Percentiles rank a stretch among this genome's conserved stretches.
Evolutionary conservation across 306 rosid genomes (phyloP).

Genomic region (Senna siamea): DNA sequence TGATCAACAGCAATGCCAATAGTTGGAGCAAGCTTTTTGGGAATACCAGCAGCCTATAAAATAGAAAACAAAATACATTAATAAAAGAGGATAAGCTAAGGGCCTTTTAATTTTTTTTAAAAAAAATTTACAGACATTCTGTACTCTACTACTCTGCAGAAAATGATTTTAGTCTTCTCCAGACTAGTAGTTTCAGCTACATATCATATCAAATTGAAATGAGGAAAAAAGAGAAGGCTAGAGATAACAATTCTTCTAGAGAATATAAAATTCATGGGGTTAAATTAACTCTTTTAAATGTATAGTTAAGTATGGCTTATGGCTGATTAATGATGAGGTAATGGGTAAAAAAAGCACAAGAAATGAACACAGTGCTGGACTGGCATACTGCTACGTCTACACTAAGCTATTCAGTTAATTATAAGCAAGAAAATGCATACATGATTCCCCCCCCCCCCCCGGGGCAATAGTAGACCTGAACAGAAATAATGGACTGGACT

Average conservation of each 20-base stretch:
- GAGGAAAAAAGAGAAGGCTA: not conserved
- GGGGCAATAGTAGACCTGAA: not conserved
- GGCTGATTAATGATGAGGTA: too few relatives aligned
- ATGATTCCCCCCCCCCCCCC: too few relatives aligned
- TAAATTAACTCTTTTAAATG: not conserved
- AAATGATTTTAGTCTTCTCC: not conserved
- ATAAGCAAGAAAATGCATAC: not conserved
- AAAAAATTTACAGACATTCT: too few relatives aligned
- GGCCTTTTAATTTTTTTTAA: too few relatives aligned
- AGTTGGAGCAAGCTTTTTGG: conserved; percentile 56
- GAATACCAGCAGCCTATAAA: conserved; percentile 55
- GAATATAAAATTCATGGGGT: not conserved
- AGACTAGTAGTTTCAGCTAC: not conserved
- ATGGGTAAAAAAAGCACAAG: too few relatives aligned
- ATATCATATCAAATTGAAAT: not conserved
- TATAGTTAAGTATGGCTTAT: too few relatives aligned
- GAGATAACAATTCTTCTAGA: not conserved
- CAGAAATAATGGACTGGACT: not conserved
- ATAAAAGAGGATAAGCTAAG: not conserved
- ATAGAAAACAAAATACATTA: not conserved
- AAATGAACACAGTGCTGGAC: not conserved
- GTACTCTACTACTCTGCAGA: too few relatives aligned
- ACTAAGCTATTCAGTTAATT: too few relatives aligned
- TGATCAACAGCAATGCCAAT: conserved; percentile 61
- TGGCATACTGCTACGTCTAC: not conserved